Conservation (phyloP, 306 rosid genomes). For the Cajanus cajan region DNA sequence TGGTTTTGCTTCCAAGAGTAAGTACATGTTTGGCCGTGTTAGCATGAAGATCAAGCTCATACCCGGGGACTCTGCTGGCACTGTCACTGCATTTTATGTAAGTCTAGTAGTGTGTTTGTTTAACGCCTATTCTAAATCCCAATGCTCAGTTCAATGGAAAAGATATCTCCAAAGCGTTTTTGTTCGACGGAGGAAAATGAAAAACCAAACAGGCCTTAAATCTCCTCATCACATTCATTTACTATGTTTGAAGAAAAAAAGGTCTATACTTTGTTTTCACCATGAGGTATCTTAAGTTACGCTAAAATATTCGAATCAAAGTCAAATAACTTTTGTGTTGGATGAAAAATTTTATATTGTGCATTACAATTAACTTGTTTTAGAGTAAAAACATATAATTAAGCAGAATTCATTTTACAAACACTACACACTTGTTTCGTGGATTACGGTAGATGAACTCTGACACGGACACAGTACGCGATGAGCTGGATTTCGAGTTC, state of each 20-base stretch:
- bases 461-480: constrained; percentile 60
- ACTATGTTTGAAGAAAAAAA: neutral
- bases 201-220: no score
- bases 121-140: no score
- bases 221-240: neutral
- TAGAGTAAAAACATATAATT: no score
- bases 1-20: constrained; percentile 76
- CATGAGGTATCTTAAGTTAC: no score
- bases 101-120: neutral
- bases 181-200: no score
- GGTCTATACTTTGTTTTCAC: neutral
- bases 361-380: no score
- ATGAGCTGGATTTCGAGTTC: constrained; percentile 94
- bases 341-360: no score
- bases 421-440: neutral
- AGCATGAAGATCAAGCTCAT: constrained; percentile 96
- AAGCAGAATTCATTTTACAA: no score
- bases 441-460: constrained; percentile 59
- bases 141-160: no score
- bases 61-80: constrained; percentile 94
- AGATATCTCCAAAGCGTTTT: no score
- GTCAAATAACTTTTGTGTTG: no score
- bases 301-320: no score
- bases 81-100: constrained; percentile 94
- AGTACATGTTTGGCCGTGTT: constrained; percentile 81